A percentile compares a stretch with the other conserved stretches of the same genome.
Evolutionary conservation across 352 stramenopile genomes (phyloP).

Genomic region (Phytophthora citrophthora): DNA sequence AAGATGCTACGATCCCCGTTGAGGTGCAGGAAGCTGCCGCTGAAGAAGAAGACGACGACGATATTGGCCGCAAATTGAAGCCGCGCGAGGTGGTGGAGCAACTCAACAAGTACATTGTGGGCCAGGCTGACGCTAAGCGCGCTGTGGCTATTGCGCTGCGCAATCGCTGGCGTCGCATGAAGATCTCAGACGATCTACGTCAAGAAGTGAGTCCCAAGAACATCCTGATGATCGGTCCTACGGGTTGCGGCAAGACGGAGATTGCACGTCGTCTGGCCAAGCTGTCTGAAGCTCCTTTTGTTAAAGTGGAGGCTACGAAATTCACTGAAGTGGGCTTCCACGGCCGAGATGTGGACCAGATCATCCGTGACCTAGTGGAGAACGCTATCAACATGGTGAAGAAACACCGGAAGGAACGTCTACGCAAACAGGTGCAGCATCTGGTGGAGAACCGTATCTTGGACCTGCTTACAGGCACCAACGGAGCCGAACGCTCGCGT

Average conservation of each 20-base stretch:
- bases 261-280: slow-evolving; percentile 97
- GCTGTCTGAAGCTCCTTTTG: slow-evolving; percentile 97
- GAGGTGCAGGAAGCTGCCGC: slow-evolving; percentile 39
- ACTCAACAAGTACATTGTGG: slow-evolving; percentile 98
- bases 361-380: slow-evolving; percentile 99
- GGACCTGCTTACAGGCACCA: slow-evolving; percentile 93
- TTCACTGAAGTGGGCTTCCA: slow-evolving; percentile 99
- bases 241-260: slow-evolving; percentile 98
- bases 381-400: slow-evolving; percentile 97
- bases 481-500: slow-evolving; percentile 80
- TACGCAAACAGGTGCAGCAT: slow-evolving; percentile 92
- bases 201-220: slow-evolving; percentile 98
- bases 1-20: slow-evolving; percentile 33
- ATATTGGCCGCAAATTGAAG: slow-evolving; percentile 89
- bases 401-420: slow-evolving; percentile 93
- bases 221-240: slow-evolving; percentile 99
- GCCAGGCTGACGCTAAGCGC: slow-evolving; percentile 97
- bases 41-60: slow-evolving; percentile 43
- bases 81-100: slow-evolving; percentile 94
- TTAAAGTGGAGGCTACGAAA: slow-evolving; percentile 99
- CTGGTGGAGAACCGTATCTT: slow-evolving; percentile 96
- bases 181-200: slow-evolving; percentile 93
- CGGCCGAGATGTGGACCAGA: slow-evolving; percentile 98
- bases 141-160: slow-evolving; percentile 98
- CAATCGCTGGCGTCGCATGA: slow-evolving; percentile 98